Evolutionary conservation across 176 grass and related monocot genomes (phyloP).

Genomic region (Phragmites australis): DNA sequence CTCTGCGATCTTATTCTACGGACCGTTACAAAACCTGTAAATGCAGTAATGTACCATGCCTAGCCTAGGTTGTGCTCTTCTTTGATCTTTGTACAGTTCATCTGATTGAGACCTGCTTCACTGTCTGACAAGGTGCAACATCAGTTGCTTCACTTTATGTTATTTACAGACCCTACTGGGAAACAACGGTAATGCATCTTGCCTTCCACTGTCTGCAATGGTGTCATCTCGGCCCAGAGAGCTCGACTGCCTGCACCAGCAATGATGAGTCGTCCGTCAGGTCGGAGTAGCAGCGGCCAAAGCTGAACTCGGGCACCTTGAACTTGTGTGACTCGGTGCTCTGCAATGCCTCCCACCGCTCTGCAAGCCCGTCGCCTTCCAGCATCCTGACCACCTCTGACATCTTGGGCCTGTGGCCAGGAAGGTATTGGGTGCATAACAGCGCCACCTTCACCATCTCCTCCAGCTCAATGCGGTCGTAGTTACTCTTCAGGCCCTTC

Average conservation of each 20-base stretch:
- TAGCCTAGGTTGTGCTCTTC: conserved; percentile 39
- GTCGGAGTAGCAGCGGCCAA: conserved; percentile 58
- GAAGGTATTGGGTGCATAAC: conserved; percentile 82
- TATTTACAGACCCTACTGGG: conserved; percentile 43
- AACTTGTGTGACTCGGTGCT: conserved; percentile 49
- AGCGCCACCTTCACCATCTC: conserved; percentile 87
- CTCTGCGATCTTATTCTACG: conserved; percentile 27
- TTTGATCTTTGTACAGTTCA: conserved; percentile 39
- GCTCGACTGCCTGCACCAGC: conserved; percentile 75
- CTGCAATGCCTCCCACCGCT: conserved; percentile 75
- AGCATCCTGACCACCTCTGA: conserved; percentile 86
- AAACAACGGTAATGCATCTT: conserved; percentile 34
- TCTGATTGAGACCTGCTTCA: conserved; percentile 37
- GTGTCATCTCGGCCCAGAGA: conserved; percentile 80
- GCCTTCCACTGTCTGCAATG: conserved; percentile 28
- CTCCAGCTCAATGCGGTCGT: conserved; percentile 75
- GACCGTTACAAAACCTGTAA: conserved; percentile 46
- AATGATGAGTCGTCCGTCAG: conserved; percentile 66
- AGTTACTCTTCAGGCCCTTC: conserved; percentile 56
- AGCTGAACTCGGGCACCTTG: conserved; percentile 63
- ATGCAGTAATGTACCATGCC: conserved; percentile 46
- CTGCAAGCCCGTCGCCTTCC: conserved; percentile 78
- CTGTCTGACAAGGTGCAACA: conserved; percentile 35
- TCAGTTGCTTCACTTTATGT: conserved; percentile 31
- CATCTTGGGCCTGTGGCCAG: conserved; percentile 69